Base-by-base conservation (phyloP, 2,329 filamentous ascomycete species). In the Decorospora gaudefroyi region DNA sequence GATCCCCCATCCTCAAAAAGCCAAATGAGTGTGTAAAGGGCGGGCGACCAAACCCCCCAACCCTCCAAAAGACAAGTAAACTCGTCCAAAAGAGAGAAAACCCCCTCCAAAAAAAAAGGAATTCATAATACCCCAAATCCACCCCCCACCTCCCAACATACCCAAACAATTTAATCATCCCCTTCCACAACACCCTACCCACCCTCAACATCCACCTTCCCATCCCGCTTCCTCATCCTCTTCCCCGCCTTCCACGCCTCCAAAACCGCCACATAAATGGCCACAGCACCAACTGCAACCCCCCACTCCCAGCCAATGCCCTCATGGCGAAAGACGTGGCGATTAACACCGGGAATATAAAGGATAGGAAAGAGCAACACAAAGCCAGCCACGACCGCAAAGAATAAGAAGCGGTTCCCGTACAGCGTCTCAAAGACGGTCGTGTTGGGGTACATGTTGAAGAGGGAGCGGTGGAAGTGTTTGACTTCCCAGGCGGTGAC, bases 401-500 rank as follows among this genome's bases (percentile, higher is more conserved):
- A 73, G 61, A 73, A 72, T 26, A 77, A 67, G 60, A 76, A 76
- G 46, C 64, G 64, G 44, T 74, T 74, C 47, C 68, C 65, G 65
- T 64, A 68, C 40, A 72, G 57, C 30, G 73, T 69, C 4, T 62
- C 57, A 51, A 74, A 72, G 33, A 74, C 49, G 7, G 65, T 68
- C 2, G 61, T 50, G 35, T 59, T 58, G 1, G 73, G 72, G 33
- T 76, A 71, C 56, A 76, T 69, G 56, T 75, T 74, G 62, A 76
- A 76, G 3, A 76, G 58, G 6, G 65, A 68, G 30, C 71, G 68
- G 10, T 69, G 65, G 23, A 76, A 72, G 45, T 75, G 72, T 51
- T 75, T 76, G 44, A 75, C 72, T 56, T 76, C 73, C 72, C 72
- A 75, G 2, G 74, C 74, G n/a, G 73, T 75, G 52, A 75, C 64